Base-by-base conservation (phyloP, 1,284 basidiomycete genomes). In the Exobasidium rhododendri region DNA sequence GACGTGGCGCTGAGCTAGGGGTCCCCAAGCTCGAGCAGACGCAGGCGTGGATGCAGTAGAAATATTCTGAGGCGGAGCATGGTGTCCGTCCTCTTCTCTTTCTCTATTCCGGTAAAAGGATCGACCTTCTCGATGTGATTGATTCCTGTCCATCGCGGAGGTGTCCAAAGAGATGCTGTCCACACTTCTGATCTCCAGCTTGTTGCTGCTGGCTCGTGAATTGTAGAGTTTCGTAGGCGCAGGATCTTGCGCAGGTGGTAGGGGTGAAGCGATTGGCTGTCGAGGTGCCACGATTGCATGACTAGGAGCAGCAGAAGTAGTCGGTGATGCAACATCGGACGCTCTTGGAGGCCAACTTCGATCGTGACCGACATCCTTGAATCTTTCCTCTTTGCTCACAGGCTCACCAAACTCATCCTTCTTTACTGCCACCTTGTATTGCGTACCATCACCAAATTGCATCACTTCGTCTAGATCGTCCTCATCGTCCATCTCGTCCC, bases 401-500 rank as follows among this genome's bases (percentile, higher is more conserved):
- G 67, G 69, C 28, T 63, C 35, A 31, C 53, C 44, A 47, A 44
- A 47, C 22, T 63, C 64, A 14, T 64, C 66, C n/a, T 73, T 59
- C 22, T 46, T 40, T 3, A 43, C 30, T 0, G 74, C 65, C 17
- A 79, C 70, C 55, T 77, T 75, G 69, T 79, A 79, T 61, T 77
- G 73, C 4, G 68, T 70, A 47, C 77, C 77, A 44, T 79, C 77
- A 30, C 71, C 77, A 54, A 79, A 79, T 30, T 79, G 74, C 51
- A 79, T 73, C 5, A 78, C 77, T 22, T 75, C 77, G 51, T 74
- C 75, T 4, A 76, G 64, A 24, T 56, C 63, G 13, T 70, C 70
- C 43, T 75, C 73, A 29, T 77, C 74, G 31, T 75, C 75, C 66
- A 79, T 68, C 62, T 79, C 76, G 59, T 78, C 76, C 77, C 77